Evolutionary conservation across 2,329 filamentous ascomycete genomes (phyloP).

Genomic region (Cryoendolithus antarcticus): DNA sequence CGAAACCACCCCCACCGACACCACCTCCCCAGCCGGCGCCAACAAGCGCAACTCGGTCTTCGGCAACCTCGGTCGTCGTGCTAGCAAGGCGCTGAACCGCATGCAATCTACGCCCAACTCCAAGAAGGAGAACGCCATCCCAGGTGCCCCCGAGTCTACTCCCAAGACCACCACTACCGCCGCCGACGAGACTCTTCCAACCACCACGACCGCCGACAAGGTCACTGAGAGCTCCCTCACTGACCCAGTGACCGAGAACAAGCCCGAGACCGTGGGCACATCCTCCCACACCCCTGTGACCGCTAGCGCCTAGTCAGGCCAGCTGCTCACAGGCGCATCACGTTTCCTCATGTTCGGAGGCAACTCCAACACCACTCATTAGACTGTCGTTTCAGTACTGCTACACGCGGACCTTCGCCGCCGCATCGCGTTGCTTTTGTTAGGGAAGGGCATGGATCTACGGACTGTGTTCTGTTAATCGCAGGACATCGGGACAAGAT

Average conservation of each 20-base stretch:
- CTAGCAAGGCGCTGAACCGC: slow-evolving; percentile 22
- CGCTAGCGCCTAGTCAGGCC: slow-evolving; percentile 6
- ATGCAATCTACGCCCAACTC: slow-evolving; percentile 11
- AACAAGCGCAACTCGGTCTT: slow-evolving; percentile 23
- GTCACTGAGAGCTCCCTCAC: slow-evolving; percentile 4
- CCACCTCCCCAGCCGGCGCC: slow-evolving; percentile 9
- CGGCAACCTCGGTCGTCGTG: slow-evolving; percentile 22
- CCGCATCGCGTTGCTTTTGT: not conserved
- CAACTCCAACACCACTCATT: slow-evolving; percentile 1
- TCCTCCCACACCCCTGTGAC: slow-evolving; percentile 2
- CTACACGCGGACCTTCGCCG: not conserved
- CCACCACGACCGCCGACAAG: slow-evolving; percentile 6
- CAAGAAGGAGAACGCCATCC: slow-evolving; percentile 18
- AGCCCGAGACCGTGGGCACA: slow-evolving; percentile 5
- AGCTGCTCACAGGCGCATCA: not conserved
- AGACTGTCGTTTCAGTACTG: not conserved
- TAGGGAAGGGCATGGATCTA: slow-evolving; percentile 1
- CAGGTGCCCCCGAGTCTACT: slow-evolving; percentile 11
- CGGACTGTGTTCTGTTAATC: not conserved
- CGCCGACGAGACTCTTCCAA: slow-evolving; percentile 11
- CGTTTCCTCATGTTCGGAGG: not conserved
- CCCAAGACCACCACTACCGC: slow-evolving; percentile 10
- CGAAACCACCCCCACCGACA: slow-evolving; percentile 10
- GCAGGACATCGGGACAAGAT: not conserved
- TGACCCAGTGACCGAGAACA: slow-evolving; percentile 3